These are phyloP conservation scores for Aspergillus costaricaensis DNA, from an alignment of 2,329 filamentous ascomycete genomes.

Conservation along the genomic window DNA sequence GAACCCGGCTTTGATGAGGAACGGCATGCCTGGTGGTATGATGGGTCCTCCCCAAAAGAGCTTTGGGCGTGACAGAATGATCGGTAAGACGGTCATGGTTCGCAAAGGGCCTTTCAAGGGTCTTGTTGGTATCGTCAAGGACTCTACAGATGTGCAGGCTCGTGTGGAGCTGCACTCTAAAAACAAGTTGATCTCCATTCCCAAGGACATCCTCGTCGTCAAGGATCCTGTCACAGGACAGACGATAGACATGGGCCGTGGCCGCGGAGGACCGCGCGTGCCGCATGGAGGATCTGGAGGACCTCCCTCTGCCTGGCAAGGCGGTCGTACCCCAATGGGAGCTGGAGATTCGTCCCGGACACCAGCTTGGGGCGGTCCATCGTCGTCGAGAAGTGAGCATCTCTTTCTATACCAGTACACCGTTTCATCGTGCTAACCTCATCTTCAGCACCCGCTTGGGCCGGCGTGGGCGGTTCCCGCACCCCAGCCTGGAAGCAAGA, in stretches of 20 bases:
- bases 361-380: conserved; percentile 70
- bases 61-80: conserved; percentile 75
- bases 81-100: conserved; percentile 90
- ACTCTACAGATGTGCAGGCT: conserved; percentile 81
- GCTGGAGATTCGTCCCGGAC: conserved; percentile 65
- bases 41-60: conserved; percentile 68
- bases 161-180: conserved; percentile 93
- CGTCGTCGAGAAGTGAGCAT: conserved; percentile 62
- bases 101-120: conserved; percentile 89
- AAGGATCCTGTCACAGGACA: conserved; percentile 79
- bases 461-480: conserved; percentile 47
- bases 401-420: not conserved
- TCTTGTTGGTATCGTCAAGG: conserved; percentile 90
- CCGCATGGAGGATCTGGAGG: conserved; percentile 50
- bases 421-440: conserved; percentile 25
- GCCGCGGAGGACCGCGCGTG: conserved; percentile 46
- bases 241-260: conserved; percentile 69
- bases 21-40: conserved; percentile 52
- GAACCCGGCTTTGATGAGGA: conserved; percentile 84
- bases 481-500: conserved; percentile 61
- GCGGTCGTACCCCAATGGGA: conserved; percentile 69
- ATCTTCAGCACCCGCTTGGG: conserved; percentile 44
- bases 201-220: conserved; percentile 78
- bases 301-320: conserved; percentile 59
- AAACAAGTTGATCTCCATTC: conserved; percentile 83